Conservation (phyloP, 2,329 filamentous ascomycete species). For the Trichoderma aggressivum region DNA sequence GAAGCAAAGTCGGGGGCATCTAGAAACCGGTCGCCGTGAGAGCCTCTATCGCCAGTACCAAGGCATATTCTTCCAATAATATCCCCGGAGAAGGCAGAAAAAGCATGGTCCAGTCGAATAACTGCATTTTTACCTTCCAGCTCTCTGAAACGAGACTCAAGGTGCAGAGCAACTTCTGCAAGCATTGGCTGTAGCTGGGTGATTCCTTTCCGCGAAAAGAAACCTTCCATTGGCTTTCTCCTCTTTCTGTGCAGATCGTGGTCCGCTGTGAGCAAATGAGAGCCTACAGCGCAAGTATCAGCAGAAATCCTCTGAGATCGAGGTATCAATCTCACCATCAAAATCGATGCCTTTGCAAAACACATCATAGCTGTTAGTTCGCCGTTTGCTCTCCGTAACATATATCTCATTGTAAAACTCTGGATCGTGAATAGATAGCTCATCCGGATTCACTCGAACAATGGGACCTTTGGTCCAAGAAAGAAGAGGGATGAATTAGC, state of each 20-base stretch:
- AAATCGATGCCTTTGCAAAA: neutral
- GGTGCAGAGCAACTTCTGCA: neutral
- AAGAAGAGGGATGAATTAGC: neutral
- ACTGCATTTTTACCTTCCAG: neutral
- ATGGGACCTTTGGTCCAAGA: slow-evolving; percentile 27
- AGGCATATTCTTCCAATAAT: neutral
- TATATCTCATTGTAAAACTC: slow-evolving; percentile 29
- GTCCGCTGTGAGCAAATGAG: neutral
- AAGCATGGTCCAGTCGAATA: neutral
- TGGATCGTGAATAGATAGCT: slow-evolving; percentile 30
- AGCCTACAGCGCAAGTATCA: neutral
- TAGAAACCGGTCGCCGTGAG: neutral
- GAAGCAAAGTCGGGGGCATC: neutral
- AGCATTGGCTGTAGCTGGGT: neutral
- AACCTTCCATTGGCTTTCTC: neutral
- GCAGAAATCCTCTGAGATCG: rapidly evolving
- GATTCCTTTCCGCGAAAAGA: neutral
- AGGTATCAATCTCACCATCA: neutral
- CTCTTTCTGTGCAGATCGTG: neutral
- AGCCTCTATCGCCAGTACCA: neutral
- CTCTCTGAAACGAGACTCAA: neutral
- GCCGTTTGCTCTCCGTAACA: neutral
- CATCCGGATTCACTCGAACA: slow-evolving; percentile 32
- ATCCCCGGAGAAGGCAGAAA: neutral
- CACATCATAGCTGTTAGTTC: neutral